These are phyloP conservation scores for Corchorus capsularis DNA, from an alignment of 345 rosid species.

Conservation along the genomic window DNA sequence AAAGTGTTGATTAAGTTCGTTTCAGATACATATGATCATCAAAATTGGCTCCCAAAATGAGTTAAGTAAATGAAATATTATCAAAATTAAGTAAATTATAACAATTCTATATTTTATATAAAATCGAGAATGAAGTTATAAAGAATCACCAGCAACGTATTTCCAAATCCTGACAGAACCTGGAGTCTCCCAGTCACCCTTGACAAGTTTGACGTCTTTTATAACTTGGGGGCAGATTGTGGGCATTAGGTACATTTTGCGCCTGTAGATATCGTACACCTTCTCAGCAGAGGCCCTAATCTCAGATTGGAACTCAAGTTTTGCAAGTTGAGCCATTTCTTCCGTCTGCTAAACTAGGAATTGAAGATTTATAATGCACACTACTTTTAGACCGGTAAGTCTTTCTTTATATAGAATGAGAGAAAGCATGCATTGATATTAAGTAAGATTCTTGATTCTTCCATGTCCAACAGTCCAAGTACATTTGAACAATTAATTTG, in stretches of 20 bases:
- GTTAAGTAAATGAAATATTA: too few species aligned
- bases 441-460: background rate
- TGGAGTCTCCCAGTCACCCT: slow-evolving; percentile 24
- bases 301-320: slow-evolving; percentile 23
- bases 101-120: background rate
- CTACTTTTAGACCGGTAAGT: background rate
- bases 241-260: slow-evolving; percentile 12
- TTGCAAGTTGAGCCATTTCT: slow-evolving; percentile 18
- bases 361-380: background rate
- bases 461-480: background rate
- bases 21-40: background rate
- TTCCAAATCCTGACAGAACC: slow-evolving; percentile 28
- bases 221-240: slow-evolving; percentile 10
- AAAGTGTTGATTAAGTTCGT: background rate
- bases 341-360: background rate
- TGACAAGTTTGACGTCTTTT: slow-evolving; percentile 19
- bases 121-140: background rate
- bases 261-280: slow-evolving; percentile 12
- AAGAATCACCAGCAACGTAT: slow-evolving; percentile 27
- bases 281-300: slow-evolving; percentile 28
- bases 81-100: too few species aligned
- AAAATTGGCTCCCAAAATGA: too few species aligned
- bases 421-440: background rate
- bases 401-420: background rate
- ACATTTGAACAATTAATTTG: background rate